These are phyloP conservation scores for Blepharisma japonicum DNA, from an alignment of 73 alveolate species.

Conservation along the genomic window DNA sequence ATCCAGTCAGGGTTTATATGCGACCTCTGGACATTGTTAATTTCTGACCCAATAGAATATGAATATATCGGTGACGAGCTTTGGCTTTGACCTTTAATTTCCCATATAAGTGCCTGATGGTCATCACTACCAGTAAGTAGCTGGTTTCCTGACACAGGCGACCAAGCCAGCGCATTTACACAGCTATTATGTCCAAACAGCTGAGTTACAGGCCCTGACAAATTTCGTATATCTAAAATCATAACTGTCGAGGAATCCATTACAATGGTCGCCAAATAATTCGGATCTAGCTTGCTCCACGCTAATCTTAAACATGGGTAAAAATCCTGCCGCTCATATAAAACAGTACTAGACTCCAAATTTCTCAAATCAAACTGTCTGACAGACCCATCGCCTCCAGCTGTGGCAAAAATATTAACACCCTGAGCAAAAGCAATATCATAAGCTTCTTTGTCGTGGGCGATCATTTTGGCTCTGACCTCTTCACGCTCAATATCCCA, in stretches of 20 bases:
- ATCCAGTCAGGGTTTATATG: slow-evolving; percentile 83
- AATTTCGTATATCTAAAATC: slow-evolving; percentile 86
- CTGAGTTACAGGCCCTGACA: slow-evolving; percentile 84
- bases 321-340: slow-evolving; percentile 81
- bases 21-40: slow-evolving; percentile 85
- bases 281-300: slow-evolving; percentile 87
- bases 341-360: slow-evolving; percentile 89
- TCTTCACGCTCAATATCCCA: slow-evolving; percentile 93
- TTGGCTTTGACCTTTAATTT: slow-evolving; percentile 3
- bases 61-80: background rate
- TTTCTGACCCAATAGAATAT: slow-evolving; percentile 35
- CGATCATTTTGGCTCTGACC: slow-evolving; percentile 90
- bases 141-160: slow-evolving; percentile 91
- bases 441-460: slow-evolving; percentile 98
- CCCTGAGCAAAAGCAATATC: slow-evolving; percentile 90
- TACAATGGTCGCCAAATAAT: slow-evolving; percentile 91
- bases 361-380: slow-evolving; percentile 91
- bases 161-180: slow-evolving; percentile 96
- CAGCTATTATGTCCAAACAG: slow-evolving; percentile 84
- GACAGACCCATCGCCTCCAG: slow-evolving; percentile 98
- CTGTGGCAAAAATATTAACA: slow-evolving; percentile 87
- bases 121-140: slow-evolving; percentile 96
- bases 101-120: slow-evolving; percentile 88
- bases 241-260: slow-evolving; percentile 79
- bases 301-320: slow-evolving; percentile 87